A percentile compares a stretch with the other conserved stretches of the same genome.
phyloP scores from a whole-genome alignment of 768 basidiomycete species.

The Agaricus blazei region DNA sequence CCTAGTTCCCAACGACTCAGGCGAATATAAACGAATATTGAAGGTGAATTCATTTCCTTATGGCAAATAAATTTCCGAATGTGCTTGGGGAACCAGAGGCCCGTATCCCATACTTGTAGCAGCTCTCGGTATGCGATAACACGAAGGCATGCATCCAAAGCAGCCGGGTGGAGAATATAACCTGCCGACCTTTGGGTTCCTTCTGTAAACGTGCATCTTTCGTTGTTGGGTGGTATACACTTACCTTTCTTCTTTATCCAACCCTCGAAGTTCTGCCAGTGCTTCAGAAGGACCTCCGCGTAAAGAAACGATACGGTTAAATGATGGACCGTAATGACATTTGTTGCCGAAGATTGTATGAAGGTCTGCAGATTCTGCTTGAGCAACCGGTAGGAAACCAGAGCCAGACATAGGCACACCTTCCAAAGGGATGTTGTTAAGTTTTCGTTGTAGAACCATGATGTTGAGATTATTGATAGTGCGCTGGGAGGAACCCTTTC shows the following conservation, averaged over 20 bases:
- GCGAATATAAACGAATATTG: neutral
- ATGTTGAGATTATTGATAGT: neutral
- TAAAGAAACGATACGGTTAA: neutral
- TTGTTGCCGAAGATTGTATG: neutral
- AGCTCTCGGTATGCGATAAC: constrained; percentile 23
- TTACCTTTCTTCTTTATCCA: neutral
- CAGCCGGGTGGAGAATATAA: constrained; percentile 29
- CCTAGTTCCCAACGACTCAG: neutral
- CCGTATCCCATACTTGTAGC: constrained; percentile 22
- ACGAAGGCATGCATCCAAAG: constrained; percentile 33
- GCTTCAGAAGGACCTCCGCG: neutral
- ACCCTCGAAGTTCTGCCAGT: neutral
- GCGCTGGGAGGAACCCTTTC: neutral
- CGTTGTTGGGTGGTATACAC: neutral
- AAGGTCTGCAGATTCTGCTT: neutral
- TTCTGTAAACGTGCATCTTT: neutral
- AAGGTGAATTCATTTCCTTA: neutral
- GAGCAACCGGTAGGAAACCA: too few relatives aligned
- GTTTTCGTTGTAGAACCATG: neutral
- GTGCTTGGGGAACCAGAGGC: constrained; percentile 19
- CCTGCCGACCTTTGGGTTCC: constrained; percentile 13
- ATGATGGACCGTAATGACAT: neutral
- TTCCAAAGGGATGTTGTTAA: neutral
- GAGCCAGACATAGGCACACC: neutral
- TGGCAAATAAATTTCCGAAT: neutral